Conservation (phyloP, 306 rosid genomes). For the Corylus heterophylla region DNA sequence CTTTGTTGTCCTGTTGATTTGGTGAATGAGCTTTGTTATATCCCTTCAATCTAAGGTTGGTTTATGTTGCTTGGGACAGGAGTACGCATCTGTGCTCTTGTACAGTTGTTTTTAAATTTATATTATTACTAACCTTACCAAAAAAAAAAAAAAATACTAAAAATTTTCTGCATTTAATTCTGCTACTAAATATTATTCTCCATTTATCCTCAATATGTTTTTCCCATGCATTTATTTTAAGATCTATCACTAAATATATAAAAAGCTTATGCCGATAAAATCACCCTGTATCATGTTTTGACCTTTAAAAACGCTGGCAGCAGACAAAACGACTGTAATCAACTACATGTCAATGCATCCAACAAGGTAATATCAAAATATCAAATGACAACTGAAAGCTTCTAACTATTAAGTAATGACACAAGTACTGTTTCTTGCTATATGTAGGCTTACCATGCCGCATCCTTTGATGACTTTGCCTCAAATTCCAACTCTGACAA, state of each 20-base stretch:
- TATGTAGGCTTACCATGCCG: slow-evolving; percentile 73
- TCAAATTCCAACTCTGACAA: slow-evolving; percentile 80
- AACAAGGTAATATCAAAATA: not conserved
- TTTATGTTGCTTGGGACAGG: too few relatives aligned
- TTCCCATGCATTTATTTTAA: not conserved
- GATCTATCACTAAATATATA: not conserved
- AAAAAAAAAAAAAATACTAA: too few relatives aligned
- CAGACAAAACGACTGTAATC: not conserved
- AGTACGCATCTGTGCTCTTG: not conserved
- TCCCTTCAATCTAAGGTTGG: too few relatives aligned
- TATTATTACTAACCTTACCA: not conserved
- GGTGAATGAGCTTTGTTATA: too few relatives aligned
- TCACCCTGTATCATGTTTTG: not conserved
- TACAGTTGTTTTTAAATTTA: not conserved
- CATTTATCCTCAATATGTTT: not conserved
- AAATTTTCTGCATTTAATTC: too few relatives aligned
- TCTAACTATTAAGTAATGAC: slow-evolving; percentile 1
- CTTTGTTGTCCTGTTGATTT: too few relatives aligned
- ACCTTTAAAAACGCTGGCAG: not conserved
- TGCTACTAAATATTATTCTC: not conserved
- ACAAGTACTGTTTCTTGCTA: slow-evolving; percentile 9
- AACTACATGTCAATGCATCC: not conserved
- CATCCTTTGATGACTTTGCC: slow-evolving; percentile 90
- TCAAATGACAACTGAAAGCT: not conserved
- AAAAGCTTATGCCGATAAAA: slow-evolving; percentile 2